These are phyloP conservation scores for Linum trigynum DNA, from an alignment of 345 rosid genomes.

Conservation along the genomic window DNA sequence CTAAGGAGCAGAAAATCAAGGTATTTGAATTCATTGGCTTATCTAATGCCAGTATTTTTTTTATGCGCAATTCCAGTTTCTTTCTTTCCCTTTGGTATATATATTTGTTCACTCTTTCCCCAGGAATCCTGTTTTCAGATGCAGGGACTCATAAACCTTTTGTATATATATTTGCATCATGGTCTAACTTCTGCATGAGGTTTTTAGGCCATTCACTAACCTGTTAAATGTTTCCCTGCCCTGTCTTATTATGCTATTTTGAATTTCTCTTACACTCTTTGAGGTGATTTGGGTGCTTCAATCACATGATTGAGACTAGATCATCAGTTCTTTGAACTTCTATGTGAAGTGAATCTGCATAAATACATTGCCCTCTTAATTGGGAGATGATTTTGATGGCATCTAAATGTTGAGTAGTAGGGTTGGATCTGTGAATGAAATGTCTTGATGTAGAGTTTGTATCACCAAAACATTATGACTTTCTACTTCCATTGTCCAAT, in stretches of 20 bases:
- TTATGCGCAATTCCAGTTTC: too few relatives aligned
- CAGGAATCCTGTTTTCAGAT: background rate
- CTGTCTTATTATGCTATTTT: background rate
- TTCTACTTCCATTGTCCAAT: background rate
- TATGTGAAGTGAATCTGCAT: background rate
- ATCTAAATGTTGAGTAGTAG: background rate
- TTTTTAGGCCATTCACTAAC: background rate
- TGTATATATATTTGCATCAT: background rate
- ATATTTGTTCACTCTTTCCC: background rate
- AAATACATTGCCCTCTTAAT: background rate
- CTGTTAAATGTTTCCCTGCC: background rate
- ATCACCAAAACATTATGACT: too few relatives aligned
- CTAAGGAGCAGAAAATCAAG: constrained; percentile 50
- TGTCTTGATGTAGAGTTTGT: too few relatives aligned
- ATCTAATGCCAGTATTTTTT: background rate
- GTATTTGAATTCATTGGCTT: constrained; percentile 21
- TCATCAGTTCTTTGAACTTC: background rate
- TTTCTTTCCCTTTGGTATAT: background rate
- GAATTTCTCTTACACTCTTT: background rate
- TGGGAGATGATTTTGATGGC: background rate
- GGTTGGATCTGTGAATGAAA: too few relatives aligned
- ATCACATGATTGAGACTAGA: background rate
- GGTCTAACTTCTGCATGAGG: background rate
- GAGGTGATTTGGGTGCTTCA: background rate
- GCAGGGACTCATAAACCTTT: background rate